phyloP scores from a whole-genome alignment of 495 filamentous ascomycete species.

The Xylaria venustula region DNA sequence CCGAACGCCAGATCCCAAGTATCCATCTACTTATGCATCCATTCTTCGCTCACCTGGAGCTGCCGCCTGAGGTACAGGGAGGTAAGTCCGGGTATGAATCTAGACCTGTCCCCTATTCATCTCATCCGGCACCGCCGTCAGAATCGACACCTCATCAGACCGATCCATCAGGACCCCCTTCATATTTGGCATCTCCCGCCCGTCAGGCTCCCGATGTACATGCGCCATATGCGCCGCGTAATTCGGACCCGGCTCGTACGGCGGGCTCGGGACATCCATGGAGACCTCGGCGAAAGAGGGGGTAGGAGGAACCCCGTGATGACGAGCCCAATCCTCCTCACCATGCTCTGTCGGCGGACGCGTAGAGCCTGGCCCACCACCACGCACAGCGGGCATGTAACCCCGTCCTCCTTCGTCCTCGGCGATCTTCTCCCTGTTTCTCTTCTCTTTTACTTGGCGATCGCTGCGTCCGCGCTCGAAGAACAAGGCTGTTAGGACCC shows the following conservation, averaged over 20 bases:
- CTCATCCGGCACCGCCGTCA: background rate
- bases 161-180: background rate
- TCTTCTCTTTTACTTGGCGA: background rate
- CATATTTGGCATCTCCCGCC: background rate
- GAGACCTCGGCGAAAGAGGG: too few relatives aligned
- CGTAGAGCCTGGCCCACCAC: background rate
- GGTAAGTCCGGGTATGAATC: too few relatives aligned
- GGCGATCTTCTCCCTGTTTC: background rate
- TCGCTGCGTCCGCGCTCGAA: conserved; percentile 17
- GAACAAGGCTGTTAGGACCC: conserved; percentile 28
- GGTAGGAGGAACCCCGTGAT: too few relatives aligned
- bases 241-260: conserved; percentile 7
- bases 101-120: conserved; percentile 12
- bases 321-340: too few relatives aligned
- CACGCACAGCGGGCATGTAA: background rate
- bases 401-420: background rate
- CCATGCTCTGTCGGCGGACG: too few relatives aligned
- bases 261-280: conserved; percentile 1
- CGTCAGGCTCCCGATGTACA: background rate
- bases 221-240: conserved; percentile 7
- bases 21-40: too few relatives aligned
- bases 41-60: too few relatives aligned
- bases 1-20: too few relatives aligned
- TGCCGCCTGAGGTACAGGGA: too few relatives aligned
- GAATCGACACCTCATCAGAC: background rate